Conservation (phyloP, 306 rosid genomes). For the Fragaria iinumae region DNA sequence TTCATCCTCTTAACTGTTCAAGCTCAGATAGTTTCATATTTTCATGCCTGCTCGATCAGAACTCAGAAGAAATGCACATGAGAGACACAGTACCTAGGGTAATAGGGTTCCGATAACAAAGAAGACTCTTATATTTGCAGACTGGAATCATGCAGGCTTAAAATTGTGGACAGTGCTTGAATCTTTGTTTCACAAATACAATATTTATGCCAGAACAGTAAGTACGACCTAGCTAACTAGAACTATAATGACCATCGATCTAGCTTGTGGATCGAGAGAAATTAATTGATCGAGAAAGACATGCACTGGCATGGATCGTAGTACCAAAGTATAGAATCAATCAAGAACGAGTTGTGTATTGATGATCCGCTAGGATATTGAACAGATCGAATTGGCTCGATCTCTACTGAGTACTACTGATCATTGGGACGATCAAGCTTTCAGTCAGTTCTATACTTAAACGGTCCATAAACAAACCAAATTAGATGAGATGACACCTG, state of each 20-base stretch:
- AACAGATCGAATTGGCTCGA: neutral
- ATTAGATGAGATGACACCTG: neutral
- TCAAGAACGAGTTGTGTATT: neutral
- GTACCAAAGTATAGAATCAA: neutral
- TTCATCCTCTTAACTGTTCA: neutral
- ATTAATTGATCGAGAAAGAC: neutral
- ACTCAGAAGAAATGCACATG: neutral
- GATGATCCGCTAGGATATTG: neutral
- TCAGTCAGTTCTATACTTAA: neutral
- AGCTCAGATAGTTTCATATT: neutral
- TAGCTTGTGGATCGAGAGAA: neutral
- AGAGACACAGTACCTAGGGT: neutral
- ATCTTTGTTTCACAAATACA: neutral
- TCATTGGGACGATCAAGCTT: neutral
- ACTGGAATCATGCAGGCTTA: neutral
- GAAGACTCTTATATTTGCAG: neutral
- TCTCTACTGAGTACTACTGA: neutral
- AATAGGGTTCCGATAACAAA: neutral
- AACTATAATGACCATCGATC: neutral
- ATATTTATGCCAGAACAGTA: neutral
- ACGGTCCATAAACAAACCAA: neutral
- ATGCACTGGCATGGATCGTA: neutral
- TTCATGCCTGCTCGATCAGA: neutral
- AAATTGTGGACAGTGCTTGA: neutral
- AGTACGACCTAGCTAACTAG: neutral